Base-by-base conservation (phyloP, 2,329 filamentous ascomycete genomes). In the Sporothrix brasiliensis region DNA sequence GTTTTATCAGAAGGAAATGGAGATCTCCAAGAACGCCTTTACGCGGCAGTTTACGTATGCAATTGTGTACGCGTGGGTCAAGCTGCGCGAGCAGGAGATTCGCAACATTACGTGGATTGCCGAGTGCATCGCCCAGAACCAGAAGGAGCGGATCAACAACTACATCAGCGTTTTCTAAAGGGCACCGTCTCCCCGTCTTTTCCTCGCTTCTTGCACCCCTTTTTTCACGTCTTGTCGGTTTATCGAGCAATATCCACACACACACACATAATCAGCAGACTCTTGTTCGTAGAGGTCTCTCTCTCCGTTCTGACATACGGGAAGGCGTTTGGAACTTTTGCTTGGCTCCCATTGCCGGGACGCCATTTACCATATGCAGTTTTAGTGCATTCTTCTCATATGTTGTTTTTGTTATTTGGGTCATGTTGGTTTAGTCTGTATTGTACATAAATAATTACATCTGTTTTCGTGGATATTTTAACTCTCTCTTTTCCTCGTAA, bases 1-100 rank as follows among this genome's bases (percentile, higher is more conserved):
- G 84, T 99, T 99, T 82, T 99, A 99, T 80, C 93, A 97, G 81
- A 98, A 97, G 83, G 95, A 99, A 83, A 98, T 98, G 95, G 94
- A 99, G 80, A 91, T 98, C 74, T 94, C 92, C 70, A 99, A 99
- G 86, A 83, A 91, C 72, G 93, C 94, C 10, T 99, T 99, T 79
- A 99, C 95, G 5, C 88, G 93, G 75, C 95, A 99, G 80, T 99
- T 99, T 80, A 97, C 93, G 16, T 93, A 92, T 76, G 92, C 92
- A 49, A 92, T 98, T 75, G 92, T 99, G 67, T 99, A 98, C 79
- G 93, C 93, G 21, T 99, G 95, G 95, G 92, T 99, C 71, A 97
- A 97, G 84, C 83, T 99, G 77, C 89, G 94, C 80, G 95, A 99
- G 82, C 95, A 99, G 94, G 95, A 99, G 91, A 97, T 98, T 77